Percentiles rank a stretch among this genome's conserved stretches.
These are phyloP conservation scores for Liriodendron chinense DNA, from an alignment of 164 flowering plant species.

Conservation along the genomic window DNA sequence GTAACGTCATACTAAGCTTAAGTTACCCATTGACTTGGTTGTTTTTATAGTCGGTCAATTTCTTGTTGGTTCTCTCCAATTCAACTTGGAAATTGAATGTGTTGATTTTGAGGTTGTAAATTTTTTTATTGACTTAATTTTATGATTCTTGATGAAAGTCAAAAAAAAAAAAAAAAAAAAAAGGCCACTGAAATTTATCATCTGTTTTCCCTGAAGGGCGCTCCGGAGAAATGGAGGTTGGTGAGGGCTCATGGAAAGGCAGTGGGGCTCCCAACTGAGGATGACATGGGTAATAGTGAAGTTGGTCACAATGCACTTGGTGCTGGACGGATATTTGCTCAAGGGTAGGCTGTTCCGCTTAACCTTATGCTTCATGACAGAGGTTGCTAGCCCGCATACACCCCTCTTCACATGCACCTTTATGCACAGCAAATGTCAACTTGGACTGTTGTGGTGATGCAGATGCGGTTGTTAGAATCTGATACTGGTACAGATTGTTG, in stretches of 20 bases:
- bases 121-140: not conserved
- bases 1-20: not conserved
- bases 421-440: no score
- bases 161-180: not conserved
- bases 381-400: no score
- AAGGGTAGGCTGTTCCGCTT: conserved; percentile 51
- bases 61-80: not conserved
- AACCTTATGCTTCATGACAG: not conserved
- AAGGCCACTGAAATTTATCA: not conserved
- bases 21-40: not conserved
- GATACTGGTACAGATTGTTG: no score
- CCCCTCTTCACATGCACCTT: no score
- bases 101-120: not conserved
- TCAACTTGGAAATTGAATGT: conserved; percentile 1
- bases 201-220: conserved; percentile 44
- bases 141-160: not conserved
- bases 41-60: no score
- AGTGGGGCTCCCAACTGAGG: conserved; percentile 95
- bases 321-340: conserved; percentile 92
- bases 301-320: conserved; percentile 99
- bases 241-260: conserved; percentile 90
- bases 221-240: conserved; percentile 90
- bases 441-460: no score
- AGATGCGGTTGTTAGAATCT: no score
- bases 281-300: conserved; percentile 99